Evolutionary conservation across 768 basidiomycete genomes (phyloP), one percentile per base, ranked within the genome.

Genomic region (Cytidiella melzeri): DNA sequence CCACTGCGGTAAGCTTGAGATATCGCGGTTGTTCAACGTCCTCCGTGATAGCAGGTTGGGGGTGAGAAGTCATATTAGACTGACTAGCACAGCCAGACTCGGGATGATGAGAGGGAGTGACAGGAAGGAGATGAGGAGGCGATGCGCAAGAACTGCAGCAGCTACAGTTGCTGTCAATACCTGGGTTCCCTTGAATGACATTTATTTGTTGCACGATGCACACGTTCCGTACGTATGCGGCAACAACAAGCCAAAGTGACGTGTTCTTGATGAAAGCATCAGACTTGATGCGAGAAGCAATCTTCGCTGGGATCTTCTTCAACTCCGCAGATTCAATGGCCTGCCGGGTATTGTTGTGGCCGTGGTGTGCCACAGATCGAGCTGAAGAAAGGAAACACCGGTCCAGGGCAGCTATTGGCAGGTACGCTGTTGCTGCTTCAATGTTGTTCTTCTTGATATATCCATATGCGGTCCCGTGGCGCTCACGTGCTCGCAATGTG

Each of bases 401-500:
- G n/a, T n/a, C n/a, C n/a, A n/a, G n/a, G n/a, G n/a, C n/a, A n/a
- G n/a, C n/a, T n/a, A n/a, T 18, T 26, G 24, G 3, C 25, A 48
- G 24, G 25, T 43, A 50, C 3, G 12, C n/a, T 5, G 15, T 7
- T 3, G 30, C 19, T 3, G 5, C n/a, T 5, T 43, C 4, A 3
- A 50, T 34, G 25, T 50, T 28, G 27, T 24, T n/a, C 21, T 50
- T 50, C 48, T 48, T 48, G 41, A 50, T 7, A 34, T 50, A 50
- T 10, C 42, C 41, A 21, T 27, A 44, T 18, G 24, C 48, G 3
- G 30, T 20, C 10, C 48, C 48, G 19, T 43, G 40, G 4, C 27
- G 4, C 3, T 23, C 25, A 2, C 41, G 5, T 4, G 5, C 48
- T 12, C 48, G 42, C 9, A 36, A 15, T 4, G 48, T 25, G 6